Conservation (phyloP, 2,329 filamentous ascomycete genomes). For the Chaetoscypha palmicola region DNA sequence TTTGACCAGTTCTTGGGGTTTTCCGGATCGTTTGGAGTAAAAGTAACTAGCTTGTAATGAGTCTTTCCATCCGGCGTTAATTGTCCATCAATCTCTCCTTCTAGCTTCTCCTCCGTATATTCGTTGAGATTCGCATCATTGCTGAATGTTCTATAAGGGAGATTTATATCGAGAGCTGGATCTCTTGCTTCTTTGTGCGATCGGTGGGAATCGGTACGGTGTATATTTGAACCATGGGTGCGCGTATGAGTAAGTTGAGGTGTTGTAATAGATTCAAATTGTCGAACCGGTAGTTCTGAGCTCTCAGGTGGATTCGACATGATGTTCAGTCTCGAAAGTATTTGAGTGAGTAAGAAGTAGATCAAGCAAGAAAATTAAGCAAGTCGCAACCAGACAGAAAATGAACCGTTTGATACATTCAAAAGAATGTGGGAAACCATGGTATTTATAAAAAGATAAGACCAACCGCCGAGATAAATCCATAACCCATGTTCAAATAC, state of each 20-base stretch:
- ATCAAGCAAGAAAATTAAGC: neutral
- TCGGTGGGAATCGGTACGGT: constrained; percentile 11
- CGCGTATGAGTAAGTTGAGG: constrained; percentile 9
- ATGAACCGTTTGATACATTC: constrained; percentile 1
- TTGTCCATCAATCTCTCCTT: constrained; percentile 48
- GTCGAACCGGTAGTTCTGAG: constrained; percentile 3
- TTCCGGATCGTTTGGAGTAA: constrained; percentile 61
- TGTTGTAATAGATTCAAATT: constrained; percentile 5
- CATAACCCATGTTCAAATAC: constrained; percentile 1
- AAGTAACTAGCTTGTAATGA: constrained; percentile 59
- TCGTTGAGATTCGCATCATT: constrained; percentile 56
- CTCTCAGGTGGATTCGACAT: constrained; percentile 2
- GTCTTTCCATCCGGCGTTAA: constrained; percentile 20
- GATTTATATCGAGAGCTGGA: constrained; percentile 40
- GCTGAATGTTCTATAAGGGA: constrained; percentile 60
- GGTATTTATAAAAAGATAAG: no score
- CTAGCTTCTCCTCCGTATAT: constrained; percentile 54
- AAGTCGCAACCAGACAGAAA: neutral
- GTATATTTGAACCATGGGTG: constrained; percentile 11
- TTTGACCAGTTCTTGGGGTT: constrained; percentile 87
- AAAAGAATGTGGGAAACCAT: no score
- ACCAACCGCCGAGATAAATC: neutral
- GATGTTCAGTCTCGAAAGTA: neutral
- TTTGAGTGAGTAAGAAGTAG: neutral
- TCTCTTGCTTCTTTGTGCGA: constrained; percentile 26